Conservation (phyloP, 176 grass and related monocot genomes). For the Lolium perenne region DNA sequence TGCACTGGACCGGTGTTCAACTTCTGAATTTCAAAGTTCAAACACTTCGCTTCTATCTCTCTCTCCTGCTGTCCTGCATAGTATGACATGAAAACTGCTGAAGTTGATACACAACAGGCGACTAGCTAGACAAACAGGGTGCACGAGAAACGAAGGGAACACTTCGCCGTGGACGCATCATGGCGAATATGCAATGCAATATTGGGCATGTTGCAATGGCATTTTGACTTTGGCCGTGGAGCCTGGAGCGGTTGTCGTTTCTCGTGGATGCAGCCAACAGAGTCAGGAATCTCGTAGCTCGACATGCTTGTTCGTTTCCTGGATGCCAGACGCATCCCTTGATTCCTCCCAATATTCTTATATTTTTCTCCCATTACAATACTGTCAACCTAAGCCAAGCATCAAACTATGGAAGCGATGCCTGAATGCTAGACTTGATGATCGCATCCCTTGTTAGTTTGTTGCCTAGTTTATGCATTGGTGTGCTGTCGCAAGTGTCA, state of each 20-base stretch:
- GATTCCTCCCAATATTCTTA: constrained; percentile 34
- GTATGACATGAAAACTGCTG: no score
- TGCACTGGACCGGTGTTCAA: neutral
- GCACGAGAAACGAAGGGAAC: constrained; percentile 41
- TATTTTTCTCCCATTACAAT: constrained; percentile 7
- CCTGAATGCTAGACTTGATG: constrained; percentile 30
- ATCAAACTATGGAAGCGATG: neutral
- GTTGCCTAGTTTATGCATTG: neutral
- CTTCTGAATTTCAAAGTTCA: constrained; percentile 14
- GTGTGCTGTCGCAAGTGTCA: constrained; percentile 24
- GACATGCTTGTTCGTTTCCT: constrained; percentile 55
- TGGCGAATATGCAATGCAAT: constrained; percentile 26
- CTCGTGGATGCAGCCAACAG: neutral
- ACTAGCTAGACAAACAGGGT: neutral
- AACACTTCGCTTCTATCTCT: neutral
- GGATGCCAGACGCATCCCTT: constrained; percentile 36
- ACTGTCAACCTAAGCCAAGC: neutral
- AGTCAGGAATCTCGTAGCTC: constrained; percentile 40
- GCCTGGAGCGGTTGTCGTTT: constrained; percentile 3
- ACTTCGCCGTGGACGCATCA: neutral
- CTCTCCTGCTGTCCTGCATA: neutral
- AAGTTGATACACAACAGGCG: neutral
- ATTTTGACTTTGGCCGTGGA: constrained; percentile 47
- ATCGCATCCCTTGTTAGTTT: neutral
- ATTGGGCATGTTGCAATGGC: neutral